A percentile compares a stretch with the other conserved stretches of the same genome.
These are phyloP conservation scores for Orbilia quercus DNA, from an alignment of 2,329 filamentous ascomycete species.

Conservation along the genomic window DNA sequence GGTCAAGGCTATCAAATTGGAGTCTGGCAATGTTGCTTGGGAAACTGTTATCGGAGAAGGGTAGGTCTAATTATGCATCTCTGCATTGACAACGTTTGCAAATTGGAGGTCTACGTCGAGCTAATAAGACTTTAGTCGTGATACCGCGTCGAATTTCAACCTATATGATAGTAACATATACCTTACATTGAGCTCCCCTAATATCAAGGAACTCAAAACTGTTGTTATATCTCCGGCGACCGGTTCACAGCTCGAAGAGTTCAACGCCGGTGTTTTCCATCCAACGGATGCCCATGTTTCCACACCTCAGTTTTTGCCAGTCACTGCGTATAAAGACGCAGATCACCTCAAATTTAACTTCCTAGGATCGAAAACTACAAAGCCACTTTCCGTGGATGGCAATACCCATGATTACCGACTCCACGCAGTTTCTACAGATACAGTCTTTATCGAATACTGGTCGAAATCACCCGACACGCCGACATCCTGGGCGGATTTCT, in stretches of 20 bases:
- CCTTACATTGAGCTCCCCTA: constrained; percentile 37
- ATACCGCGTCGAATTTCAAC: constrained; percentile 49
- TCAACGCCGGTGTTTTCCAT: constrained; percentile 31
- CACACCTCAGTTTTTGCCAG: constrained; percentile 40
- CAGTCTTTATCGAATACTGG: constrained; percentile 46
- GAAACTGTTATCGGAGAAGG: constrained; percentile 77
- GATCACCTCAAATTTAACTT: constrained; percentile 76
- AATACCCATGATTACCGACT: constrained; percentile 41
- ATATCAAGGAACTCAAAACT: constrained; percentile 30
- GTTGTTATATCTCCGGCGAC: constrained; percentile 49
- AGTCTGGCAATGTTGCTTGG: constrained; percentile 80
- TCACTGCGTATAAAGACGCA: constrained; percentile 37
- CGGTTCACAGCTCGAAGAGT: constrained; percentile 45
- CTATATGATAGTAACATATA: constrained; percentile 30
- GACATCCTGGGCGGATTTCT: constrained; percentile 78
- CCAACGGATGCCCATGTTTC: constrained; percentile 32
- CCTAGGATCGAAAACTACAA: constrained; percentile 69
- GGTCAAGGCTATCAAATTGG: constrained; percentile 78
- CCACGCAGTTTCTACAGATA: constrained; percentile 38
- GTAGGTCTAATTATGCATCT: constrained; percentile 70
- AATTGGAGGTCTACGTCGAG: background rate
- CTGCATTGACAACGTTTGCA: background rate
- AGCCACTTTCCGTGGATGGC: constrained; percentile 29
- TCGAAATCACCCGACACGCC: constrained; percentile 30
- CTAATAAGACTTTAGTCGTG: constrained; percentile 34